These are phyloP conservation scores for Phaeosphaeria sp. DNA, from an alignment of 2,329 filamentous ascomycete species.

Conservation along the genomic window DNA sequence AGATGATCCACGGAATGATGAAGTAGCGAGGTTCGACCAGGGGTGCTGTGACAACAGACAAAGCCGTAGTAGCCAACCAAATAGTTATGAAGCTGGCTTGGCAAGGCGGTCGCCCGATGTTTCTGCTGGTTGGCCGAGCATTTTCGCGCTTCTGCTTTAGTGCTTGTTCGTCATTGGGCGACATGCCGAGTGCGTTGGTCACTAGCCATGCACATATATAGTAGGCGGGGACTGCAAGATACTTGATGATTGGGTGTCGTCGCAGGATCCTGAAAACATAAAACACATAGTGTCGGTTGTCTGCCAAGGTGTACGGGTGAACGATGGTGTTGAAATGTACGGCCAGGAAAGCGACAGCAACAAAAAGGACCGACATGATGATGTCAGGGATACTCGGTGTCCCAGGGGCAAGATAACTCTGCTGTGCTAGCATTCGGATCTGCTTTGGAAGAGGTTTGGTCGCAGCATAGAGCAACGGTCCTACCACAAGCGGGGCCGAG, in stretches of 20 bases:
- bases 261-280: slow-evolving; percentile 90
- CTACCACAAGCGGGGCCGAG: slow-evolving; percentile 77
- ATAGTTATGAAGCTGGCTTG: slow-evolving; percentile 60
- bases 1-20: slow-evolving; percentile 93
- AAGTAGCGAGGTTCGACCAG: slow-evolving; percentile 96
- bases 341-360: slow-evolving; percentile 50
- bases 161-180: slow-evolving; percentile 3
- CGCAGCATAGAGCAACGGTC: slow-evolving; percentile 56
- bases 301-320: slow-evolving; percentile 93
- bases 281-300: slow-evolving; percentile 97
- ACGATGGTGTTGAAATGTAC: slow-evolving; percentile 89
- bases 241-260: slow-evolving; percentile 68
- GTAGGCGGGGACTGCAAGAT: slow-evolving; percentile 74
- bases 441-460: slow-evolving; percentile 26
- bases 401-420: slow-evolving; percentile 11
- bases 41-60: slow-evolving; percentile 86
- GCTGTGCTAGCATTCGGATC: slow-evolving; percentile 11
- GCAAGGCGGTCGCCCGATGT: slow-evolving; percentile 16
- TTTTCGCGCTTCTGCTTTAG: slow-evolving; percentile 2
- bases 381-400: slow-evolving; percentile 21
- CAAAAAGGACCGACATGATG: slow-evolving; percentile 43
- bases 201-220: slow-evolving; percentile 72
- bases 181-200: slow-evolving; percentile 65
- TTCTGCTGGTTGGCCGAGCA: slow-evolving; percentile 8
- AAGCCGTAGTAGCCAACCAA: slow-evolving; percentile 72